Evolutionary conservation across 1,284 basidiomycete genomes (phyloP).

Genomic region (Trametes hirsuta): DNA sequence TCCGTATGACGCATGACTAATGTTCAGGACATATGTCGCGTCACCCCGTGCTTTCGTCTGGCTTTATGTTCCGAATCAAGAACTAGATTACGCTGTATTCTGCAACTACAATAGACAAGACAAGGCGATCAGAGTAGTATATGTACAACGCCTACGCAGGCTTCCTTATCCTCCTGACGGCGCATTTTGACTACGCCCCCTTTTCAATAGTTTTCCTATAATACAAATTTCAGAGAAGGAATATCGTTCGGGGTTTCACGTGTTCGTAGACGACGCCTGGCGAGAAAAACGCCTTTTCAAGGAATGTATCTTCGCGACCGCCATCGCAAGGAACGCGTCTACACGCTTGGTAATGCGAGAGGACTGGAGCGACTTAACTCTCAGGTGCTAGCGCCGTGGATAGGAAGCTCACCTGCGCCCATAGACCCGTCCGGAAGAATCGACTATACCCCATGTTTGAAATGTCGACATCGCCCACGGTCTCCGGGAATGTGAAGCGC

Average conservation of each 20-base stretch:
- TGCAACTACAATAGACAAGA: not conserved
- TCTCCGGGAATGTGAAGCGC: conserved; percentile 13
- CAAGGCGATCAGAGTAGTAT: not conserved
- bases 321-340: conserved; percentile 8
- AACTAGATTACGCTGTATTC: not conserved
- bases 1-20: no score
- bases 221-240: not conserved
- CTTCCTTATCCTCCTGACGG: not conserved
- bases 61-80: not conserved
- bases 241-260: not conserved
- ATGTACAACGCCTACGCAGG: not conserved
- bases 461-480: conserved; percentile 1
- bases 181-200: not conserved
- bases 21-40: no score
- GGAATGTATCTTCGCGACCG: not conserved
- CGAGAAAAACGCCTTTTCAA: conserved; percentile 5
- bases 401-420: conserved; percentile 12
- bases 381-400: no score
- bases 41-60: not conserved
- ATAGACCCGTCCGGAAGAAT: conserved; percentile 19
- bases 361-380: conserved; percentile 2
- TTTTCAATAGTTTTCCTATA: not conserved
- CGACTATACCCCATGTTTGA: conserved; percentile 18
- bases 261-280: not conserved
- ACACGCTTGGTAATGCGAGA: conserved; percentile 6